Base-by-base conservation (phyloP, 768 basidiomycete species). In the Rhodotorula diobovata region DNA sequence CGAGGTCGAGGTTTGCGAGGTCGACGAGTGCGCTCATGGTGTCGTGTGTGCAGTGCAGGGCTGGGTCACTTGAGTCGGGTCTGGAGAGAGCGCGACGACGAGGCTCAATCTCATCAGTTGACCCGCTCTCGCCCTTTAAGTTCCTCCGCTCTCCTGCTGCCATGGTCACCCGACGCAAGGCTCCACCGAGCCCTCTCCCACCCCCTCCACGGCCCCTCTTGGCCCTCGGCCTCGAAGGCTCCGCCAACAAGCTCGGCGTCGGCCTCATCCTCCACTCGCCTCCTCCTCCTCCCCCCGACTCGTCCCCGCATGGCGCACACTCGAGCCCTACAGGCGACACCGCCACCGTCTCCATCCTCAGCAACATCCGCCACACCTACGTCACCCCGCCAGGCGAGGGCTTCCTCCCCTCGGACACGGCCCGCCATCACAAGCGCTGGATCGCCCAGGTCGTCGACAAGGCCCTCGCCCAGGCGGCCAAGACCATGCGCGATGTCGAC, bases 361-460 rank as follows among this genome's bases (percentile, higher is more conserved):
- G 93, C 34, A 99, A 99, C 77, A 84, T 97, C 72, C 86, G 96
- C 73, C 96, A 97, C 77, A 99, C 96, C n/a, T 97, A 98, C 80
- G 90, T 98, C 76, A 98, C 96, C 4, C 96, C 96, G 11, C 92
- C 95, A 7, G 96, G 96, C 4, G 93, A 98, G 82, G 96, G 96
- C 1, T 99, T 99, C 79, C 87, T 95, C 61, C 96, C 96, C 20
- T 85, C 90, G 63, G 94, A 98, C 78, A 99, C 96, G 23, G 96
- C 96, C 4, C 84, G 89, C 66, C 96, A 98, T 78, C 96, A 99
- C 82, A 87, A 94, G 56, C 86, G 96, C 80, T 98, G 96, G 96
- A 87, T 85, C 2, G 81, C 91, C 65, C 85, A 85, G 66, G 88
- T 99, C 25, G 88, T 98, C 75, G 85, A 87, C 59, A 86, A 90